Evolutionary conservation across 2,329 filamentous ascomycete genomes (phyloP).

Genomic region (Chaetomiaceae sp.): DNA sequence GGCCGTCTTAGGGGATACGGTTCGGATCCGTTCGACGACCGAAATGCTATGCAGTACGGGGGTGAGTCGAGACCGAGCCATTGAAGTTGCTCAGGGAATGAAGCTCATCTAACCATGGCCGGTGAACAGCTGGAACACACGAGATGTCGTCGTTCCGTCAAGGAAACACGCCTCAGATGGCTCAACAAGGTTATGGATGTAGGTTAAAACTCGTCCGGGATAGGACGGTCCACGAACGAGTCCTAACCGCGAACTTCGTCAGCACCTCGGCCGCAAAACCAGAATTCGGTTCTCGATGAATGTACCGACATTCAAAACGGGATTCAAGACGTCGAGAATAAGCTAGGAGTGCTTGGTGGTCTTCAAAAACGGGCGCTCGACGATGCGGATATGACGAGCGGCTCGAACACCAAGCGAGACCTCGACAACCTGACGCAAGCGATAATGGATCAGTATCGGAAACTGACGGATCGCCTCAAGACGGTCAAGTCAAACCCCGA

Average conservation of each 20-base stretch:
- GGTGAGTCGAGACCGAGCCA: not conserved
- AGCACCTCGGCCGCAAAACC: conserved; percentile 42
- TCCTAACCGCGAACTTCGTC: not conserved
- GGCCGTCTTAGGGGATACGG: conserved; percentile 27
- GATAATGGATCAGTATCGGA: conserved; percentile 79
- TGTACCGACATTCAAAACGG: conserved; percentile 75
- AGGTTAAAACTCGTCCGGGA: not conserved
- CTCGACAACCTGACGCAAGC: conserved; percentile 71
- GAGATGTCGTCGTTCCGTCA: conserved; percentile 64
- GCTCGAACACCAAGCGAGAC: conserved; percentile 61
- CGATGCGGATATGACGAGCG: conserved; percentile 66
- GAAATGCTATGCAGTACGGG: conserved; percentile 34
- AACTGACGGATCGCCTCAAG: conserved; percentile 73
- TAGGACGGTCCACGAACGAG: conserved; percentile 32
- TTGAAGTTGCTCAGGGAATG: not conserved
- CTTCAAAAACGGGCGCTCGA: conserved; percentile 69
- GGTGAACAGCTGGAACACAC: conserved; percentile 37
- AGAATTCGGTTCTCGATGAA: conserved; percentile 78
- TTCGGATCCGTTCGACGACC: conserved; percentile 57
- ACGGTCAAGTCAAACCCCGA: conserved; percentile 78
- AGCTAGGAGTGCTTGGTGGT: conserved; percentile 66
- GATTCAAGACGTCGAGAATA: conserved; percentile 68
- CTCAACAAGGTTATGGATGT: conserved; percentile 33
- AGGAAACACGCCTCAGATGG: conserved; percentile 13
- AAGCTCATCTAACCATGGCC: conserved; percentile 2